Percentiles rank a stretch among this genome's conserved stretches.
phyloP scores from a whole-genome alignment of 2,329 filamentous ascomycete genomes.

The Neodidymelliopsis sp. region DNA sequence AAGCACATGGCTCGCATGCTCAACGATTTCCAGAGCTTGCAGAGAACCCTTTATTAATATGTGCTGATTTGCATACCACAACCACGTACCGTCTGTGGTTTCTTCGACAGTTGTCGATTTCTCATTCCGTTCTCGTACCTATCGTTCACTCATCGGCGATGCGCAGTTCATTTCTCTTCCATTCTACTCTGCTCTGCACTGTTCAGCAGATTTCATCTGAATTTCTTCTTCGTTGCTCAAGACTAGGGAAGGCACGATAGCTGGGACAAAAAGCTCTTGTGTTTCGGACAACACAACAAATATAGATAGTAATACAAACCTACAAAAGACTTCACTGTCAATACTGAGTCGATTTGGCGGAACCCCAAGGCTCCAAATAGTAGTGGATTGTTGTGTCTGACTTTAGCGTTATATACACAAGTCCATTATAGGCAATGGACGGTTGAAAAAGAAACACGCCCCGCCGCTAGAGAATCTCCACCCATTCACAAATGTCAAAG shows the following conservation, averaged over 20 bases:
- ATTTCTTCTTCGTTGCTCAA: conserved; percentile 9
- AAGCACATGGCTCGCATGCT: no score
- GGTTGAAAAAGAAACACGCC: neutral
- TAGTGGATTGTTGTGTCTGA: conserved; percentile 33
- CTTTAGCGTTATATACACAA: conserved; percentile 28
- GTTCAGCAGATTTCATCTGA: neutral
- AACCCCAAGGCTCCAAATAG: conserved; percentile 31
- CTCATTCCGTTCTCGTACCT: conserved; percentile 8
- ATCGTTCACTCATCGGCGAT: neutral
- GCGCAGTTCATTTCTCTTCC: no score
- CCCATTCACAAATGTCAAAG: neutral
- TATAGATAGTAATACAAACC: conserved; percentile 16
- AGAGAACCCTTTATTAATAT: no score
- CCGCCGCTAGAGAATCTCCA: neutral
- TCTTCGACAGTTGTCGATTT: neutral
- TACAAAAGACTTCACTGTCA: neutral
- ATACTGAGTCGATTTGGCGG: conserved; percentile 10
- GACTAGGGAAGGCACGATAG: conserved; percentile 15
- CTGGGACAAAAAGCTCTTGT: neutral
- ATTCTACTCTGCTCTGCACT: neutral
- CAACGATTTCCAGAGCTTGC: no score
- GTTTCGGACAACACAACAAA: conserved; percentile 9
- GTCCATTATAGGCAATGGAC: conserved; percentile 4
- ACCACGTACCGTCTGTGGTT: no score
- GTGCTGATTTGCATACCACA: no score